Evolutionary conservation across 148 eudicot genomes (phyloP), one percentile per base, ranked within the genome.

Genomic region (Agrostemma githago): DNA sequence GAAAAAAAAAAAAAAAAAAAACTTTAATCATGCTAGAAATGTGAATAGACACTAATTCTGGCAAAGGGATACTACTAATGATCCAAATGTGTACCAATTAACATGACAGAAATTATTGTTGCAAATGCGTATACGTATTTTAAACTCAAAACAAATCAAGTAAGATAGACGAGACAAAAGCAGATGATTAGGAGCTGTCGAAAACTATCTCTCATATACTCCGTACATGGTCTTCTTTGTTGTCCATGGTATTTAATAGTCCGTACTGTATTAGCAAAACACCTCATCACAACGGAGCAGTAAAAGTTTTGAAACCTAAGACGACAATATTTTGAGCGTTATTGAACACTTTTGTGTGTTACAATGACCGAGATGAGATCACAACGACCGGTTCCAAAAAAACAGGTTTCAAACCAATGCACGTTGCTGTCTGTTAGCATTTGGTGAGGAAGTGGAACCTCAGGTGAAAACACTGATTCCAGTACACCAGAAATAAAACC

Each of bases 381-480:
- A 51, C 16, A 51, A 51, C 56, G 14, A 51, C 56, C 2, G 14
- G 3, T 11, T 48, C 54, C 1, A 6, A 48, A n/a, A n/a, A 48
- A 9, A 48, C 54, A 48, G 12, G 54, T 48, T 48, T 48, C 56
- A 51, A 51, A 51, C 56, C 56, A 4, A 51, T 51, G 3, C 4
- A 51, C 11, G 56, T 51, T 11, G 56, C 16, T 51, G 56, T 51
- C 56, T 51, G 16, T 51, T 51, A 51, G 56, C 56, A 51, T 51
- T 51, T 51, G 63, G 63, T 60, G 12, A 10, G 62, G 11, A 60
- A 17, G 63, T 60, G 34, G 63, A 60, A 60, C 19, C 62, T 59
- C 40, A 37, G 40, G 66, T 63, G 66, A 63, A 63, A 63, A 10
- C 42, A 17, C 63, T 60, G 63, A 60, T 20, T 60, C 63, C 63